Conservation (phyloP, 768 basidiomycete genomes). For the Neoboletus magnificus region DNA sequence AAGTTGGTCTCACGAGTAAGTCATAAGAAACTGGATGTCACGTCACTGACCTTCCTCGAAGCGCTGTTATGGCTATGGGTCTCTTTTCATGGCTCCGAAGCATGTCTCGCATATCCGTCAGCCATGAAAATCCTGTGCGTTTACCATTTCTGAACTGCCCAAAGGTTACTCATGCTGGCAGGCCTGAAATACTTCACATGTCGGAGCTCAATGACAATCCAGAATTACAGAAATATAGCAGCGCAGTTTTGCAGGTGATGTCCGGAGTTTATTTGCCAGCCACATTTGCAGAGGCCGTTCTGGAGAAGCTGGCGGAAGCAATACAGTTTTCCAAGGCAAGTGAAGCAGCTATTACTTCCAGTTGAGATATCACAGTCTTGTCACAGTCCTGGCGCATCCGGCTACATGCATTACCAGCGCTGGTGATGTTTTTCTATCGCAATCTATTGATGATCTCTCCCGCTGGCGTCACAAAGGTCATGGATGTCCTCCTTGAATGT, state of each 20-base stretch:
- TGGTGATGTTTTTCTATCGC: conserved; percentile 89
- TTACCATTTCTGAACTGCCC: neutral
- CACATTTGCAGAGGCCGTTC: conserved; percentile 58
- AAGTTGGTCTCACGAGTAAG: conserved; percentile 78
- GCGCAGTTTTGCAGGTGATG: conserved; percentile 75
- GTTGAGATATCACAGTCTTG: conserved; percentile 10
- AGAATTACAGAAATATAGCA: conserved; percentile 78
- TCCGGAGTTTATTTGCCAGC: conserved; percentile 76
- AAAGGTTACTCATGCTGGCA: conserved; percentile 30
- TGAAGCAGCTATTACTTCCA: neutral
- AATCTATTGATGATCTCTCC: conserved; percentile 78
- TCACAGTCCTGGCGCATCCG: conserved; percentile 87
- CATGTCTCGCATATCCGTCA: conserved; percentile 74
- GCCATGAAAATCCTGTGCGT: conserved; percentile 73
- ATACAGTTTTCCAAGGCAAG: conserved; percentile 77
- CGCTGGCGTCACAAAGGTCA: conserved; percentile 61
- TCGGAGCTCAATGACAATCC: conserved; percentile 84
- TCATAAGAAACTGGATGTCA: conserved; percentile 1
- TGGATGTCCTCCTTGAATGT: conserved; percentile 83
- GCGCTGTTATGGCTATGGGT: conserved; percentile 81
- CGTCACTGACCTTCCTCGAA: conserved; percentile 31
- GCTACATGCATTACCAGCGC: conserved; percentile 79
- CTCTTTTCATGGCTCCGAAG: conserved; percentile 70
- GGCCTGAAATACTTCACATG: conserved; percentile 87
- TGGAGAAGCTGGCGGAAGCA: conserved; percentile 60